Conservation (phyloP, 352 stramenopile species). For the Globisporangium irregulare region DNA sequence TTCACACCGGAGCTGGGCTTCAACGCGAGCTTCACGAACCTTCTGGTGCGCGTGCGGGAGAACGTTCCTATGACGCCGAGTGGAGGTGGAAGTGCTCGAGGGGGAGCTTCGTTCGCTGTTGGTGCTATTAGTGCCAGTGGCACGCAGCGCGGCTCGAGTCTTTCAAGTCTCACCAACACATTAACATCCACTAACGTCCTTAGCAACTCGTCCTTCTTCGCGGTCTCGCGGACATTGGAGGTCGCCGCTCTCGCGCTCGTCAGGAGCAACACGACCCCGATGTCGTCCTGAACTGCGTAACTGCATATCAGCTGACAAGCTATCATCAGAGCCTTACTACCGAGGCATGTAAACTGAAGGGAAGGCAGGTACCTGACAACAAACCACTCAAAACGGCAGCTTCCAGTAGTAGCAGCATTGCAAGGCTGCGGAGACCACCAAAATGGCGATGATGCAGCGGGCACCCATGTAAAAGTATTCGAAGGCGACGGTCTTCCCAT, state of each 20-base stretch:
- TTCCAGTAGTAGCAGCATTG: background rate
- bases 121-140: background rate
- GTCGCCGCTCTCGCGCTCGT: background rate
- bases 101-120: background rate
- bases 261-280: conserved; percentile 6
- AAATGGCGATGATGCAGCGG: background rate
- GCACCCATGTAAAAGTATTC: background rate
- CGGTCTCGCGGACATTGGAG: background rate
- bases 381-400: background rate
- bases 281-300: background rate
- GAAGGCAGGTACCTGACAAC: background rate
- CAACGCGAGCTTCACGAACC: conserved; percentile 60
- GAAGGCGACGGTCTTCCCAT: background rate
- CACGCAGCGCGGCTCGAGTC: background rate
- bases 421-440: background rate
- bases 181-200: background rate
- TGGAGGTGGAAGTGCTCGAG: background rate
- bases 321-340: background rate
- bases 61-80: conserved; percentile 22
- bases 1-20: conserved; percentile 81
- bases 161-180: background rate
- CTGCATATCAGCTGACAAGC: background rate
- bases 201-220: conserved; percentile 4
- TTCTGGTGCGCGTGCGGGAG: conserved; percentile 48
- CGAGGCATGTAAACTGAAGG: background rate